Base-by-base conservation (phyloP, 78 protist species). In the Dictyostelium capitatum region DNA sequence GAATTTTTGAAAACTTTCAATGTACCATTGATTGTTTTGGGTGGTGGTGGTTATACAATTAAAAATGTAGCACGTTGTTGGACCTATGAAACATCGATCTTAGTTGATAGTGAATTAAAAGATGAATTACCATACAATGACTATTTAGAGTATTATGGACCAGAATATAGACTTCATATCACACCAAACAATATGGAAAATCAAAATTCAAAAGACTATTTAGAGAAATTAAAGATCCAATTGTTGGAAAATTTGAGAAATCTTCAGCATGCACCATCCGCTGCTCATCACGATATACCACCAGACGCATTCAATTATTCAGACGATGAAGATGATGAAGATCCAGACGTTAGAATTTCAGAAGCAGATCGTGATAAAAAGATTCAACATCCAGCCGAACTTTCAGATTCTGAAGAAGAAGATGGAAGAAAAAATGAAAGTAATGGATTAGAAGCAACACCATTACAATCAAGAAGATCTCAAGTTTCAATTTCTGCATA, bases 41-140 rank as follows among this genome's bases (percentile, higher is more conserved):
- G 99, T 11, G 99, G 99, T 19, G 99, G 99, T 73, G 99, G 99
- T 4, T 98, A 98, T 92, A 96, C 98, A 1, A 91, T 97, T 28
- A 41, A 95, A 10, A 98, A 98, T 74, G 99, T 97, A 25, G 98
- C 99, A 8, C 90, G 99, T 15, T 98, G 99, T 82, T 99, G 99
- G 99, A 92, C 99, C 3, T 89, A 95, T 32, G 97, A 95, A 54
- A 95, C 97, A 1, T 80, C 97, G 14, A 59, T 95, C 9, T n/a
- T 95, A 3, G 23, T 95, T 4, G 97, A 73, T 47, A 25, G 95
- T 11, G 83, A 72, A 6, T 19, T 97, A 10, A 11, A 23, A 6
- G 69, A 90, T 47, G 97, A 97, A 57, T 83, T 99, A 19, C 99
- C 99, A 8, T 97, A 56, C 95, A 97, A 97, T 77, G 99, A 98